Evolutionary conservation across 768 basidiomycete genomes (phyloP).

Genomic region (Pholiota conissans): DNA sequence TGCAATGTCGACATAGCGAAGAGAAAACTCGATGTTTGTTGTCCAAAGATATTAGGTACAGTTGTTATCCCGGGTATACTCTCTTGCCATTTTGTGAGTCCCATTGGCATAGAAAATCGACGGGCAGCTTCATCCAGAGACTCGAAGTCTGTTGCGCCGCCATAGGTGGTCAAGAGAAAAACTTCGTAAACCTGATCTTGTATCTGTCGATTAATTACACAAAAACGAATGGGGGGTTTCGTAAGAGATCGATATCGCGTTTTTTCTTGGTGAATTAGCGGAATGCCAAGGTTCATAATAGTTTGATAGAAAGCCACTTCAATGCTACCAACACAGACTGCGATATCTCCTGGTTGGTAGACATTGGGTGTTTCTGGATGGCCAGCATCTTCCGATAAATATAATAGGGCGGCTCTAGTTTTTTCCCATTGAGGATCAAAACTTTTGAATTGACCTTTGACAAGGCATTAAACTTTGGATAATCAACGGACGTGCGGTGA

Average conservation of each 20-base stretch:
- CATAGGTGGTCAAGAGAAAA: constrained; percentile 37
- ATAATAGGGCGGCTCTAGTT: neutral
- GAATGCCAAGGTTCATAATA: neutral
- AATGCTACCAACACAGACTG: constrained; percentile 4
- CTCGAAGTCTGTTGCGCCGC: constrained; percentile 21
- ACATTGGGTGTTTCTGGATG: neutral
- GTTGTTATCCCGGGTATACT: constrained; percentile 26
- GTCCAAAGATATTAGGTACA: constrained; percentile 26
- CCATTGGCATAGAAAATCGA: constrained; percentile 36
- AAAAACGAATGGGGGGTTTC: constrained; percentile 26
- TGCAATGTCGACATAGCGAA: constrained; percentile 31
- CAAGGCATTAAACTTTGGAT: neutral
- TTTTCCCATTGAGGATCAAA: constrained; percentile 2
- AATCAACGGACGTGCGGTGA: too few species aligned
- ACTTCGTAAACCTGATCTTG: constrained; percentile 29
- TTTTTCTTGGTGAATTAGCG: neutral
- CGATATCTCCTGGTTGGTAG: constrained; percentile 6
- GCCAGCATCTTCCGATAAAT: neutral
- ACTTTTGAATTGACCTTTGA: neutral
- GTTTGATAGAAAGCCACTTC: constrained; percentile 1
- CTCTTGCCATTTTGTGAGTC: constrained; percentile 28
- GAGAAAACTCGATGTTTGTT: constrained; percentile 25
- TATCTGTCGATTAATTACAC: constrained; percentile 34
- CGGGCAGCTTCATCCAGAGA: constrained; percentile 26
- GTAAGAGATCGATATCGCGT: neutral